Conservation (phyloP, 768 basidiomycete species). For the Lactifluus piperatus region DNA sequence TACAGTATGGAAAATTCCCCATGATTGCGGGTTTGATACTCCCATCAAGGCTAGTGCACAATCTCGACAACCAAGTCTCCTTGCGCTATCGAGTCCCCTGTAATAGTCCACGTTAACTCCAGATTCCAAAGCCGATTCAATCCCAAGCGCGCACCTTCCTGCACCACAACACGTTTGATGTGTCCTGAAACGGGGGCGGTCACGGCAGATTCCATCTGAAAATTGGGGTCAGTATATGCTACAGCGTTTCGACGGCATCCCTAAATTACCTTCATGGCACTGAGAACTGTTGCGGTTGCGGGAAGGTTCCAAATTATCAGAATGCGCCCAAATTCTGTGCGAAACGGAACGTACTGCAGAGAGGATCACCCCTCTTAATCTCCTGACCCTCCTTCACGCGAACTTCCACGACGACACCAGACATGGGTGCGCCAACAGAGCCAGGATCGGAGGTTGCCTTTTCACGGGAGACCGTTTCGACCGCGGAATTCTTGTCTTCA, state of each 20-base stretch:
- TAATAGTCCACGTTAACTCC: constrained; percentile 12
- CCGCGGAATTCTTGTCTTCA: constrained; percentile 95
- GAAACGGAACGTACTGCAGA: constrained; percentile 58
- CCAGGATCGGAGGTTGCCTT: constrained; percentile 91
- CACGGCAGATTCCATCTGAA: constrained; percentile 94
- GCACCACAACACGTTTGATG: constrained; percentile 86
- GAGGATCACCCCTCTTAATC: constrained; percentile 96
- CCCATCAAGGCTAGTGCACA: constrained; percentile 39
- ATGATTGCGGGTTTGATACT: neutral
- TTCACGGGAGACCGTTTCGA: constrained; percentile 91
- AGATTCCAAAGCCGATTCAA: neutral
- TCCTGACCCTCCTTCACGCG: constrained; percentile 96
- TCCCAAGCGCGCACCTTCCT: constrained; percentile 51
- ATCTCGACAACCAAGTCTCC: constrained; percentile 91
- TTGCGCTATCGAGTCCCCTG: constrained; percentile 91
- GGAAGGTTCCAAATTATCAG: constrained; percentile 17
- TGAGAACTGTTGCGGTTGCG: constrained; percentile 51
- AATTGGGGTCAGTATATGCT: constrained; percentile 19
- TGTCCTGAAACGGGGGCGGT: constrained; percentile 96
- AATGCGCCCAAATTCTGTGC: constrained; percentile 2
- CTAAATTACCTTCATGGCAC: constrained; percentile 85
- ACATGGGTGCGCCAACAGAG: constrained; percentile 96
- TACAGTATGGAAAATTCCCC: neutral
- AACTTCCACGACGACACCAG: constrained; percentile 96
- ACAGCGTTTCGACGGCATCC: neutral